Percentiles rank a stretch among this genome's conserved stretches.
Evolutionary conservation across 352 stramenopile genomes (phyloP).

Genomic region (Phytopythium sindhum): DNA sequence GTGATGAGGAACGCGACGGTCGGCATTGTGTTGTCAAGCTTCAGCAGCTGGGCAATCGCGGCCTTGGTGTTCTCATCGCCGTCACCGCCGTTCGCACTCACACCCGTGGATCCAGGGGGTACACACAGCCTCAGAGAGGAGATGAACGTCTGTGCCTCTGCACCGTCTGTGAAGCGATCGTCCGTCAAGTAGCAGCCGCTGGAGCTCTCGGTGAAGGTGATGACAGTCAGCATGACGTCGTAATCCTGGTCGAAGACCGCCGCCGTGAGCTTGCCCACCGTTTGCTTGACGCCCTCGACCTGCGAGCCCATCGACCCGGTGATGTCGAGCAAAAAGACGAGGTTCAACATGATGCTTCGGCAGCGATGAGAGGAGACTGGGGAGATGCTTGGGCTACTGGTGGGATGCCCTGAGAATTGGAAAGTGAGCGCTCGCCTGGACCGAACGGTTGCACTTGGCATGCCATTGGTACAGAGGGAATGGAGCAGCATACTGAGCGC

Average conservation of each 20-base stretch:
- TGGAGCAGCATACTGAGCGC: background rate
- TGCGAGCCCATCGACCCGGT: constrained; percentile 66
- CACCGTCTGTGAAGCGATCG: constrained; percentile 58
- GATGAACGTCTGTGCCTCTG: constrained; percentile 38
- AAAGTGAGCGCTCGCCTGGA: background rate
- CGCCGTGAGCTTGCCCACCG: constrained; percentile 44
- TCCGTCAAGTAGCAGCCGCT: constrained; percentile 58
- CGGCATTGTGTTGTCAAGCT: constrained; percentile 41
- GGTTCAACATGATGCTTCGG: constrained; percentile 47
- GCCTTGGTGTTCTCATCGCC: constrained; percentile 71
- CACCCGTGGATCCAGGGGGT: constrained; percentile 25
- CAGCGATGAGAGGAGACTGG: background rate
- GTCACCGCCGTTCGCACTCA: constrained; percentile 51
- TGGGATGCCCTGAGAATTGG: background rate
- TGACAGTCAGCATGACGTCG: constrained; percentile 60
- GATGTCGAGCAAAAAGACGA: constrained; percentile 73
- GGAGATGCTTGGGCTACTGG: background rate
- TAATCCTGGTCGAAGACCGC: constrained; percentile 51
- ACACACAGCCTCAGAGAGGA: constrained; percentile 35
- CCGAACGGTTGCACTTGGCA: background rate
- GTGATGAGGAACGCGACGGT: constrained; percentile 72
- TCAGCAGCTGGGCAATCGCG: constrained; percentile 46
- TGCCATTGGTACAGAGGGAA: background rate
- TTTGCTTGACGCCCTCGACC: constrained; percentile 52
- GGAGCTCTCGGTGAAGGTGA: constrained; percentile 62